Percentiles rank a stretch among this genome's conserved stretches.
Conservation (phyloP, 768 basidiomycete species). For the Holtermanniella nyarrowii region DNA sequence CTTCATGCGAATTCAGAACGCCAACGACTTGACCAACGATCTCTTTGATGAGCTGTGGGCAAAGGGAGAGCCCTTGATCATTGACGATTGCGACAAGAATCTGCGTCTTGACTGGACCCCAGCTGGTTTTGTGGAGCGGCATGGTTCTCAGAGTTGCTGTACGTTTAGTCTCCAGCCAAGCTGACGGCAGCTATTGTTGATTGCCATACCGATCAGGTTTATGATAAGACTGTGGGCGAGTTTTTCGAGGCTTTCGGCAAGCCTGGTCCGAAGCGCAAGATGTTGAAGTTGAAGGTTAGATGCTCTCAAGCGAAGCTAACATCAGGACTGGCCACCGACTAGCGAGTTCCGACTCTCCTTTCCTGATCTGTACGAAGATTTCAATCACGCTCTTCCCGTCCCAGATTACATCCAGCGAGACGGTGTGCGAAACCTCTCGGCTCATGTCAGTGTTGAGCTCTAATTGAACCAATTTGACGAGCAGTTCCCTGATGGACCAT, state of each 20-base stretch:
- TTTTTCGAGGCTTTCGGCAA: slow-evolving; percentile 74
- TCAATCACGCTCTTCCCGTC: slow-evolving; percentile 68
- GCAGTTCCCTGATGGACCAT: slow-evolving; percentile 19
- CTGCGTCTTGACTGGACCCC: slow-evolving; percentile 72
- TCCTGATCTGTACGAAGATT: slow-evolving; percentile 78
- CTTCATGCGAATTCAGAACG: slow-evolving; percentile 47
- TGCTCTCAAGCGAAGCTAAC: neutral
- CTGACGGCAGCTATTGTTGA: slow-evolving; percentile 60
- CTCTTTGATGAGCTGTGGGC: slow-evolving; percentile 63
- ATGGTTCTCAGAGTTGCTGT: slow-evolving; percentile 26
- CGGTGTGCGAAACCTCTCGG: slow-evolving; percentile 75
- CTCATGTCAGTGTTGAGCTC: slow-evolving; percentile 52
- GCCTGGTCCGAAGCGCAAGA: slow-evolving; percentile 46
- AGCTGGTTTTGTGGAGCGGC: slow-evolving; percentile 59
- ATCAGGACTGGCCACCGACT: slow-evolving; percentile 83
- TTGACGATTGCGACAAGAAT: slow-evolving; percentile 54
- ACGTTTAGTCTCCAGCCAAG: slow-evolving; percentile 44
- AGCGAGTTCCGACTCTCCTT: slow-evolving; percentile 73
- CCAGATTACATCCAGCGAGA: slow-evolving; percentile 85
- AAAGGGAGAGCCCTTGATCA: slow-evolving; percentile 64
- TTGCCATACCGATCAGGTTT: slow-evolving; percentile 63
- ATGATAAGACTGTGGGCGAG: slow-evolving; percentile 55
- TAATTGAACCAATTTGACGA: slow-evolving; percentile 39
- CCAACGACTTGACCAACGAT: slow-evolving; percentile 44
- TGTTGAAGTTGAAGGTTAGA: slow-evolving; percentile 67